phyloP scores from a whole-genome alignment of 1,139 yeast genomes.

The Debaryomyces udenii region DNA sequence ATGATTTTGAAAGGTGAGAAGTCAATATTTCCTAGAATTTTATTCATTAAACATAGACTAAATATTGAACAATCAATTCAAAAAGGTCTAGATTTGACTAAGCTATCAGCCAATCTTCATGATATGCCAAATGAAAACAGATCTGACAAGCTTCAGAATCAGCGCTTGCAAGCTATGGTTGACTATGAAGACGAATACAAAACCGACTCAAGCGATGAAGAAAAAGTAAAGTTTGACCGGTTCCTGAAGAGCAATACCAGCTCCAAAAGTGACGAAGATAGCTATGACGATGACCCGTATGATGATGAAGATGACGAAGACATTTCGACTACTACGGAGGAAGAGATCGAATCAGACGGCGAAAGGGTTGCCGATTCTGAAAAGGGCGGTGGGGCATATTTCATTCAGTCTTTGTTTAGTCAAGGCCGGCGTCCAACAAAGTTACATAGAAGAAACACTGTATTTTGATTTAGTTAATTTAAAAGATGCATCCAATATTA shows the following conservation, averaged over 20 bases:
- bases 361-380: constrained; percentile 2
- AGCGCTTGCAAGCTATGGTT: constrained; percentile 10
- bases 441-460: constrained; percentile 8
- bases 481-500: constrained; percentile 2
- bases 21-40: constrained; percentile 66
- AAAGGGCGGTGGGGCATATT: background rate
- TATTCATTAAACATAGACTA: constrained; percentile 65
- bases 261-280: background rate
- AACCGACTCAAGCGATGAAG: constrained; percentile 14
- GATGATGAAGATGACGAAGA: constrained; percentile 18
- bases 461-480: constrained; percentile 1
- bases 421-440: background rate
- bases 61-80: constrained; percentile 67
- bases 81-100: constrained; percentile 41
- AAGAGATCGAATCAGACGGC: constrained; percentile 12
- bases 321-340: constrained; percentile 8
- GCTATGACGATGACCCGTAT: constrained; percentile 11
- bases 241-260: background rate
- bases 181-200: constrained; percentile 18
- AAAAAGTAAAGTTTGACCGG: background rate
- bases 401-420: constrained; percentile 6
- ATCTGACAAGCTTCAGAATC: too few relatives aligned
- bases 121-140: background rate
- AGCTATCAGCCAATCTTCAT: constrained; percentile 16
- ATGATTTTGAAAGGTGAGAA: constrained; percentile 67